These are phyloP conservation scores for Trichoderma sp. DNA, from an alignment of 2,329 filamentous ascomycete genomes.

Conservation along the genomic window DNA sequence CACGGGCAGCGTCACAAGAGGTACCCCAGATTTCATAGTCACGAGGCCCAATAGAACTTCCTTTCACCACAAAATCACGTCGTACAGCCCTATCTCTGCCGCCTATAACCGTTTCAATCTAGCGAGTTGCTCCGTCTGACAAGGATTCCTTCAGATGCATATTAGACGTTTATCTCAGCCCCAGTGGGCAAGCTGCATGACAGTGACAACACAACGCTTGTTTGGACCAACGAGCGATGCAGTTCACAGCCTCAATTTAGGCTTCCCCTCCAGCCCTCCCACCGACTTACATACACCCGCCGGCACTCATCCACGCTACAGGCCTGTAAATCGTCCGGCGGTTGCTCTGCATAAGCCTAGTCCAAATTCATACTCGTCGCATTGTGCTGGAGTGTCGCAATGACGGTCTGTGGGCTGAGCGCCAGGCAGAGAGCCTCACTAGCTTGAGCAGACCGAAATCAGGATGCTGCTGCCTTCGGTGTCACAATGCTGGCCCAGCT, in stretches of 20 bases:
- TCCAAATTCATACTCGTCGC: background rate
- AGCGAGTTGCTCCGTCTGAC: background rate
- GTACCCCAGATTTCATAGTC: background rate
- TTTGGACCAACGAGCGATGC: slow-evolving; percentile 9
- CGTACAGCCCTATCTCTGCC: background rate
- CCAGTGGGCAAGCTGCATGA: slow-evolving; percentile 7
- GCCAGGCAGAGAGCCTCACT: slow-evolving; percentile 17
- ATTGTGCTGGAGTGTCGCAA: background rate
- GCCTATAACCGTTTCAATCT: background rate
- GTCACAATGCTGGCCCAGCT: background rate
- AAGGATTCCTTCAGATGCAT: background rate
- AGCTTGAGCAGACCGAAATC: background rate
- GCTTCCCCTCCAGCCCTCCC: background rate
- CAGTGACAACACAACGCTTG: slow-evolving; percentile 4
- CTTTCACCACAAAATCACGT: background rate
- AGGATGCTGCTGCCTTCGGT: slow-evolving; percentile 17
- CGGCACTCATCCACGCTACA: background rate
- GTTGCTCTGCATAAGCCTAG: slow-evolving; percentile 7
- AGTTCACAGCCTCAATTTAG: slow-evolving; percentile 10
- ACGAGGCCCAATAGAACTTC: slow-evolving; percentile 1
- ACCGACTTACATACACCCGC: background rate
- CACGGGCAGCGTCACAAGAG: background rate
- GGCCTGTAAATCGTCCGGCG: background rate
- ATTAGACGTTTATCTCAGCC: background rate
- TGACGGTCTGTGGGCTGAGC: slow-evolving; percentile 4